Evolutionary conservation across 345 rosid species (phyloP).

Genomic region (Euclidium syriacum): DNA sequence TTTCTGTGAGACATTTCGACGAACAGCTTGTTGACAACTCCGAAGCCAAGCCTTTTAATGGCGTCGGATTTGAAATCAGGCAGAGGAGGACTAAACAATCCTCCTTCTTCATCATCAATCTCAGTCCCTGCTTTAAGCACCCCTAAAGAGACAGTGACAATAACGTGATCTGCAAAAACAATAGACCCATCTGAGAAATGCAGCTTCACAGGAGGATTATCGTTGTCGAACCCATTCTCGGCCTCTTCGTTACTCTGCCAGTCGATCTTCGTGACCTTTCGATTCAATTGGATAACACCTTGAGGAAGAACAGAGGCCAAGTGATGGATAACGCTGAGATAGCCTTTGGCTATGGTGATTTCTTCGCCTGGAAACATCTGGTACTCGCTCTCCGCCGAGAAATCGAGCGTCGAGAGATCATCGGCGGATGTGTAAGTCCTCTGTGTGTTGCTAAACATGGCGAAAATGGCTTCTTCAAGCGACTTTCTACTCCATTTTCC

Average conservation of each 20-base stretch:
- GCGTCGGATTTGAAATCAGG: slow-evolving; percentile 75
- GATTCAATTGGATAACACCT: slow-evolving; percentile 60
- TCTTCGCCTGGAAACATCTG: slow-evolving; percentile 91
- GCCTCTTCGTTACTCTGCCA: slow-evolving; percentile 49
- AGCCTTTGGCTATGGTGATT: slow-evolving; percentile 94
- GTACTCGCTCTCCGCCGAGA: slow-evolving; percentile 81
- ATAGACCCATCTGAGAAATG: slow-evolving; percentile 81
- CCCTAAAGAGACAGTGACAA: slow-evolving; percentile 85
- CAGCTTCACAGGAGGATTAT: slow-evolving; percentile 62
- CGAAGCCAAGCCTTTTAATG: slow-evolving; percentile 75
- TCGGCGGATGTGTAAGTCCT: slow-evolving; percentile 90
- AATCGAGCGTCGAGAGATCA: slow-evolving; percentile 69
- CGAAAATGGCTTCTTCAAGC: slow-evolving; percentile 68
- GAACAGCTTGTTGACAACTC: slow-evolving; percentile 93
- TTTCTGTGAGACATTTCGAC: slow-evolving; percentile 33
- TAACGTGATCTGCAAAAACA: slow-evolving; percentile 76
- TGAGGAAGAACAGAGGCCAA: slow-evolving; percentile 75
- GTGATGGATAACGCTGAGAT: slow-evolving; percentile 53
- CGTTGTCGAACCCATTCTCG: slow-evolving; percentile 34
- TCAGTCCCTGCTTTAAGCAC: slow-evolving; percentile 75
- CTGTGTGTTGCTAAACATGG: slow-evolving; percentile 69
- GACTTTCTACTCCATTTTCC: slow-evolving; percentile 51
- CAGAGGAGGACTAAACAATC: slow-evolving; percentile 71
- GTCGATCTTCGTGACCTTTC: slow-evolving; percentile 55
- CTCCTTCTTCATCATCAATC: slow-evolving; percentile 28